Percentiles rank a stretch among this genome's conserved stretches.
Conservation (phyloP, 1,284 basidiomycete species). For the Fomitiporia mediterranea region DNA sequence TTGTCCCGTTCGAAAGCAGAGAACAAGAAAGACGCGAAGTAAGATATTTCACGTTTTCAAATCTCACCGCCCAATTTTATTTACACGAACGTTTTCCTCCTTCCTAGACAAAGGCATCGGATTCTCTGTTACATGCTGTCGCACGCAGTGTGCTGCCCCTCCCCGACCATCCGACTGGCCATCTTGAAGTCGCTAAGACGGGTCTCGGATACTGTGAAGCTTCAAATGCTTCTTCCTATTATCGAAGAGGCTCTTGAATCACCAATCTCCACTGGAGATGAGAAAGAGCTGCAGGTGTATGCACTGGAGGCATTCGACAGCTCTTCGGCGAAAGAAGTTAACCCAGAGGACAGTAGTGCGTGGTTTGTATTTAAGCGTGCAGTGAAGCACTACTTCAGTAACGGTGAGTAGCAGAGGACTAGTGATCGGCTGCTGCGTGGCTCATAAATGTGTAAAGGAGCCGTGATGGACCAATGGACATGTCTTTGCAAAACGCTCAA, state of each 20-base stretch:
- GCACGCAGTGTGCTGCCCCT: constrained; percentile 65
- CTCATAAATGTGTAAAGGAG: not conserved
- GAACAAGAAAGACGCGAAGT: constrained; percentile 64
- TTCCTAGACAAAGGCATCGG: constrained; percentile 64
- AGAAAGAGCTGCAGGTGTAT: constrained; percentile 24
- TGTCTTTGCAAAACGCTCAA: constrained; percentile 42
- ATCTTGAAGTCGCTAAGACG: constrained; percentile 58
- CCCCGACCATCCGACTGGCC: constrained; percentile 45
- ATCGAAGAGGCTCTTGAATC: constrained; percentile 43
- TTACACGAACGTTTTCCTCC: constrained; percentile 9
- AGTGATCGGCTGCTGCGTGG: constrained; percentile 27
- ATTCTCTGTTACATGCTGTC: constrained; percentile 80
- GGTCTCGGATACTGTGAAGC: constrained; percentile 63
- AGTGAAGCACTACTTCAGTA: constrained; percentile 42
- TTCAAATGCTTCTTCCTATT: constrained; percentile 59
- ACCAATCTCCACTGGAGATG: constrained; percentile 15
- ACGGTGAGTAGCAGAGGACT: constrained; percentile 34
- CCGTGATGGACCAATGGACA: constrained; percentile 30
- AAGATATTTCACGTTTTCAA: constrained; percentile 28
- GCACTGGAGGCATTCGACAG: constrained; percentile 54
- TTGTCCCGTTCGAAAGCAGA: constrained; percentile 46
- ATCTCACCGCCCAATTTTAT: too few species aligned
- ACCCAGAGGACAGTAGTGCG: constrained; percentile 37
- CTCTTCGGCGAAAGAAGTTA: constrained; percentile 41
- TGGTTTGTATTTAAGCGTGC: constrained; percentile 48